Percentiles rank a stretch among this genome's conserved stretches.
phyloP scores from a whole-genome alignment of 345 rosid species.

The Salix suchowensis region DNA sequence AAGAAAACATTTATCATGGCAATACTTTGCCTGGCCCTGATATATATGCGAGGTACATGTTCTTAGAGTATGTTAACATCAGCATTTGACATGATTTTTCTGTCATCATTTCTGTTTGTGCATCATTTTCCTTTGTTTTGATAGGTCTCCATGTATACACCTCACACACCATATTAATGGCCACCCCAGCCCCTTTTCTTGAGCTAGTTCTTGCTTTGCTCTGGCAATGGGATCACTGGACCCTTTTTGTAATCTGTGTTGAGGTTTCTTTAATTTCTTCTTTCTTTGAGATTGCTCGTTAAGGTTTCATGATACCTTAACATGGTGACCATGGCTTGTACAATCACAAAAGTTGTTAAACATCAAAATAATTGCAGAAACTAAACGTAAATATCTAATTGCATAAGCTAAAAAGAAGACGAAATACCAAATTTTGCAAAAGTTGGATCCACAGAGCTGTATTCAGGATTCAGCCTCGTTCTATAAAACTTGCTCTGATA shows the following conservation, averaged over 20 bases:
- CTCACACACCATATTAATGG: not conserved
- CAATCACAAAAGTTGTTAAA: no score
- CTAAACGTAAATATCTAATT: no score
- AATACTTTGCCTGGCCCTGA: conserved; percentile 11
- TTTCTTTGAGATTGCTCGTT: no score
- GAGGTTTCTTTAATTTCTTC: not conserved
- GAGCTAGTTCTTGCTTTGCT: not conserved
- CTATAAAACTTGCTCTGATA: no score
- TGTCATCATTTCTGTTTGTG: not conserved
- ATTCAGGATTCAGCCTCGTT: no score
- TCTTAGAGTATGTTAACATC: not conserved
- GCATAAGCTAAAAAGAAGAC: no score
- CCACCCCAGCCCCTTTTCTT: not conserved
- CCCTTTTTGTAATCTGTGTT: not conserved
- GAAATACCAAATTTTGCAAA: no score
- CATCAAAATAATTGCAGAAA: no score
- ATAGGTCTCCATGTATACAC: not conserved
- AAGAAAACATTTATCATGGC: conserved; percentile 9
- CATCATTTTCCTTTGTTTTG: not conserved
- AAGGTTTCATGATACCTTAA: not conserved
- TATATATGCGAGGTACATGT: conserved; percentile 9
- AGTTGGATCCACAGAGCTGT: no score
- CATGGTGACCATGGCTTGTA: not conserved
- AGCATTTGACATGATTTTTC: not conserved
- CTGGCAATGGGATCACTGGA: not conserved